Base-by-base conservation (phyloP, 2,329 filamentous ascomycete genomes). In the Escovopsis sp. region DNA sequence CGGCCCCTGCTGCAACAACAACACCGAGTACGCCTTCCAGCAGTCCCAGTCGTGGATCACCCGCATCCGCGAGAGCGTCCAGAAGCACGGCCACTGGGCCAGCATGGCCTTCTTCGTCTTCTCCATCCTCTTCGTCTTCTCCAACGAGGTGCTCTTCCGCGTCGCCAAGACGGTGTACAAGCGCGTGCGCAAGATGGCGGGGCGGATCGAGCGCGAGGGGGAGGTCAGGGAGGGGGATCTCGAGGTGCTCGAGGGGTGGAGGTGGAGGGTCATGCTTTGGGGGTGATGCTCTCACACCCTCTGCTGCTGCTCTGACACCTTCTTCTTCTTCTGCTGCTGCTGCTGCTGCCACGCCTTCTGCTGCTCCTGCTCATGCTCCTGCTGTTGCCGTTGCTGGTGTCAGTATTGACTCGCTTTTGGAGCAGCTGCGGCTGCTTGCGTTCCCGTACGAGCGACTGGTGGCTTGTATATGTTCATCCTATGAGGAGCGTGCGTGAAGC, bases 1-100 rank as follows among this genome's bases (percentile, higher is more conserved):
- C 3, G 48, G 55, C 8, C 21, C 21, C 21, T 25, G 21, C 21
- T 25, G 21, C 21, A 50, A 60, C 1, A 48, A 61, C 41, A 72
- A 69, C 48, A 60, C 70, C 18, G 70, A 74, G 53, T 68, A 73
- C 45, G 70, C 70, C 21, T 74, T 72, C 48, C 53, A 50, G 18
- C 60, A 58, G 43, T 68, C 66, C 50, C 63, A 62, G 49, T 56
- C 58, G 3, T 58, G 74, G 4, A 52, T 73, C 19, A 45, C 58
- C 4, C 62, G 68, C 35, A 68, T 74, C 45, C 56, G 65, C 36
- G 51, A 56, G 31, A 57, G 60, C 6, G 48, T 68, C 1, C 52
- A 60, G 9, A 61, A 65, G 4, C 62, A 62, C 12, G 48, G 58
- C 16, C 35, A 27, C 2, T 48, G 71, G 18, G 68, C 68, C 1